Evolutionary conservation across 2,329 filamentous ascomycete species (phyloP).

Genomic region (Domatiomyces globalis): DNA sequence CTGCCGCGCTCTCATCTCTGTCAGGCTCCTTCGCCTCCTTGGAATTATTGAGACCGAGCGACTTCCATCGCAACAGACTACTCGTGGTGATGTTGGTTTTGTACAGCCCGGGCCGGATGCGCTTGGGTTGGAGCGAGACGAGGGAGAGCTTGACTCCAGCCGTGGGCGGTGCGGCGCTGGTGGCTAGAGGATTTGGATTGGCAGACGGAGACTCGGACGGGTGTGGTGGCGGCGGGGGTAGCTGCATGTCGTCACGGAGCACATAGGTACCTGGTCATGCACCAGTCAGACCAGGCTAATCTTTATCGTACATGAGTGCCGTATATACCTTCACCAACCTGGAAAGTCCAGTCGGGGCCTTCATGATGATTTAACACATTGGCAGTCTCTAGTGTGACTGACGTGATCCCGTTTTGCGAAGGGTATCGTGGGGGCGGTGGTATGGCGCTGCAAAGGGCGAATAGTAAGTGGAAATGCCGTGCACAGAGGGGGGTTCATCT

Average conservation of each 20-base stretch:
- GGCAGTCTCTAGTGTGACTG: slow-evolving; percentile 81
- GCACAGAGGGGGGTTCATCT: not conserved
- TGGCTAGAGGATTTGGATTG: slow-evolving; percentile 84
- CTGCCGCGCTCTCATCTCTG: slow-evolving; percentile 45
- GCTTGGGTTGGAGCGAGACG: slow-evolving; percentile 52
- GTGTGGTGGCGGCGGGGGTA: slow-evolving; percentile 88
- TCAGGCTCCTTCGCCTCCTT: slow-evolving; percentile 27
- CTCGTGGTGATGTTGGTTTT: slow-evolving; percentile 40
- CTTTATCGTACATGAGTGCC: not conserved
- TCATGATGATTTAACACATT: slow-evolving; percentile 71
- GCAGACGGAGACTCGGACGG: slow-evolving; percentile 78
- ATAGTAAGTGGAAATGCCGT: slow-evolving; percentile 2
- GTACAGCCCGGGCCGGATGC: slow-evolving; percentile 33
- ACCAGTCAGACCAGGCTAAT: not conserved
- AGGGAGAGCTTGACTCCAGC: slow-evolving; percentile 74
- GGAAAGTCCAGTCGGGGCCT: slow-evolving; percentile 73
- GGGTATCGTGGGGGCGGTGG: slow-evolving; percentile 72
- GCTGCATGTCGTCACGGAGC: slow-evolving; percentile 76
- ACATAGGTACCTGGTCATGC: slow-evolving; percentile 62
- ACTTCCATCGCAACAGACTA: slow-evolving; percentile 20
- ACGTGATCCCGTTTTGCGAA: slow-evolving; percentile 51
- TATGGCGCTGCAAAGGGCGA: slow-evolving; percentile 47
- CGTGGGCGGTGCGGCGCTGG: slow-evolving; percentile 67
- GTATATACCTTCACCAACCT: slow-evolving; percentile 78
- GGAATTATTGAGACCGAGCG: slow-evolving; percentile 14